Percentiles rank a stretch among this genome's conserved stretches.
Conservation (phyloP, 2,329 filamentous ascomycete species). For the Penicillium sp. region DNA sequence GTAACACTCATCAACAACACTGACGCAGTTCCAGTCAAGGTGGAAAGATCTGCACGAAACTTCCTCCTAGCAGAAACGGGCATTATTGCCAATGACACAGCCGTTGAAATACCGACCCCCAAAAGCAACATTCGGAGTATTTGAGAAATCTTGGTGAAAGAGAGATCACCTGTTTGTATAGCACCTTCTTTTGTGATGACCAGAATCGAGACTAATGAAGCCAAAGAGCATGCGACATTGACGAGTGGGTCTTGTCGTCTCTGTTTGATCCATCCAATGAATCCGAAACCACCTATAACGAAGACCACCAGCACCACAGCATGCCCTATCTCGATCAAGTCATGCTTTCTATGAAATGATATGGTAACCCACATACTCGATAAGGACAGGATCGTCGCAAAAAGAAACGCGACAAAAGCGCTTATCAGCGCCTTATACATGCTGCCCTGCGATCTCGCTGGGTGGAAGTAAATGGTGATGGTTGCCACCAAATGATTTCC, state of each 20-base stretch:
- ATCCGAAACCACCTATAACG: slow-evolving; percentile 82
- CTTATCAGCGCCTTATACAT: slow-evolving; percentile 84
- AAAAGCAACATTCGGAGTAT: slow-evolving; percentile 81
- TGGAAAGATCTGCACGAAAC: slow-evolving; percentile 73
- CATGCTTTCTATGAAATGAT: slow-evolving; percentile 69
- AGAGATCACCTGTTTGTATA: slow-evolving; percentile 78
- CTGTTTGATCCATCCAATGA: slow-evolving; percentile 85
- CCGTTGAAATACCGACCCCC: slow-evolving; percentile 70
- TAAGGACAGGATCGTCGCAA: slow-evolving; percentile 73
- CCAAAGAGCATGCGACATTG: slow-evolving; percentile 80
- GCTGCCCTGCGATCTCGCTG: slow-evolving; percentile 79
- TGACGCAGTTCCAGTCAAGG: slow-evolving; percentile 73
- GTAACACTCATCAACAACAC: slow-evolving; percentile 83
- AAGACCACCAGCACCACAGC: slow-evolving; percentile 78
- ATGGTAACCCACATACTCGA: slow-evolving; percentile 84
- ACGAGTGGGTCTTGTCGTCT: slow-evolving; percentile 75
- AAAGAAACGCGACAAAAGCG: slow-evolving; percentile 75
- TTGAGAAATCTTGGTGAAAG: slow-evolving; percentile 77
- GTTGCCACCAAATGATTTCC: slow-evolving; percentile 93
- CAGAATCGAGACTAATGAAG: slow-evolving; percentile 84
- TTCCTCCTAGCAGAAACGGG: slow-evolving; percentile 75
- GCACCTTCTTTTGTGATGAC: slow-evolving; percentile 91
- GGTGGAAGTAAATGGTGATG: slow-evolving; percentile 91
- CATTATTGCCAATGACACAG: slow-evolving; percentile 67
- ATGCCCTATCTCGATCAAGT: slow-evolving; percentile 73